Conservation (phyloP, 306 rosid genomes). For the Psophocarpus tetragonolobus region DNA sequence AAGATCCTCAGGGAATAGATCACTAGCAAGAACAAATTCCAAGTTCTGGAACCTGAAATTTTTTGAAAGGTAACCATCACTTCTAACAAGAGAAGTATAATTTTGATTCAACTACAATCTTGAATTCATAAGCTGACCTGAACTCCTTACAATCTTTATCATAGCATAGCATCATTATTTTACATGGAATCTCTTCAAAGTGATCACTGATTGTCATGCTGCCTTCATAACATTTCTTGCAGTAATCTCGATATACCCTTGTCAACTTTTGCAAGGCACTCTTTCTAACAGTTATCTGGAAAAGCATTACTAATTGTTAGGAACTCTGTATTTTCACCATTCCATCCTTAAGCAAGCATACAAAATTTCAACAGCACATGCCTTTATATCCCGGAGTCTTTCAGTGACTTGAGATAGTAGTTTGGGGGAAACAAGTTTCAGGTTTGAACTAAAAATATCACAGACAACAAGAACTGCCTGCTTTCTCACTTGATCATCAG, state of each 20-base stretch:
- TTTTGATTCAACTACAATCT: conserved; percentile 29
- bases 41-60: conserved; percentile 69
- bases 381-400: conserved; percentile 94
- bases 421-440: conserved; percentile 55
- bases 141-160: conserved; percentile 88
- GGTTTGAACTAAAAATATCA: conserved; percentile 74
- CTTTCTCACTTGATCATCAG: conserved; percentile 88
- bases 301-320: conserved; percentile 21
- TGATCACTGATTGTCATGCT: conserved; percentile 52
- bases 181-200: conserved; percentile 85
- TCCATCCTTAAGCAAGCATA: conserved; percentile 3
- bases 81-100: conserved; percentile 24
- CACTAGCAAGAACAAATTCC: conserved; percentile 76
- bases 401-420: conserved; percentile 64
- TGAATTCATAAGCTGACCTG: conserved; percentile 59
- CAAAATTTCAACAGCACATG: conserved; percentile 37
- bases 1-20: conserved; percentile 68
- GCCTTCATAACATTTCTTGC: conserved; percentile 72
- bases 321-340: conserved; percentile 12
- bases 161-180: conserved; percentile 85
- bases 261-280: conserved; percentile 73
- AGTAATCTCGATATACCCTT: conserved; percentile 74
- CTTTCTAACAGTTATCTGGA: conserved; percentile 78
- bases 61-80: conserved; percentile 15
- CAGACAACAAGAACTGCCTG: conserved; percentile 79